Base-by-base conservation (phyloP, 768 basidiomycete genomes). In the Mrakia frigida region DNA sequence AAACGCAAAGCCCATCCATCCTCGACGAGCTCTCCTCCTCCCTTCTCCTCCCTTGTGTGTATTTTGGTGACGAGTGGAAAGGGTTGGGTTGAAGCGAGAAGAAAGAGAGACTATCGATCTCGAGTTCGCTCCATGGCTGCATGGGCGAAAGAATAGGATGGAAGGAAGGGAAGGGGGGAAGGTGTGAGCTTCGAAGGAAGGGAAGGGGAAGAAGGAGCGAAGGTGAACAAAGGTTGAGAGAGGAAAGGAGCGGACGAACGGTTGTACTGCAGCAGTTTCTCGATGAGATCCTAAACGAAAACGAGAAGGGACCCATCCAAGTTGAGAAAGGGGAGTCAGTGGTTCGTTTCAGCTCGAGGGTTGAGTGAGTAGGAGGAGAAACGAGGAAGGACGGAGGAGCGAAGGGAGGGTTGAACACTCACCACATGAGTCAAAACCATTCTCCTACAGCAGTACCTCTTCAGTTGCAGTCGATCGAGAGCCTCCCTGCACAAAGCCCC, bases 251-350 rank as follows among this genome's bases (percentile, higher is more conserved):
- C 25, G 23, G 23, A 86, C 91, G 41, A 39, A 74, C 65, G 74
- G 74, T 74, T 74, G 74, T 74, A 98, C 81, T 96, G 93, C 33
- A 98, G 86, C 25, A 98, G 87, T 84, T 98, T 98, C 85, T 98
- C 96, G 80, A 98, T 98, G 79, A 98, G 87, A 84, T 98, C 96
- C 96, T 84, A 75, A n/a, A n/a, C n/a, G n/a, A n/a, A n/a, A n/a
- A n/a, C n/a, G n/a, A n/a, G n/a, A n/a, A n/a, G n/a, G n/a, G n/a
- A n/a, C n/a, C n/a, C n/a, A n/a, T n/a, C n/a, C n/a, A n/a, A n/a
- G n/a, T n/a, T n/a, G n/a, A n/a, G n/a, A 59, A 72, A 7, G 37
- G 14, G 70, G 28, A 39, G 18, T 2, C 31, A 61, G 71, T 1
- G 41, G 56, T 25, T 13, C 10, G 43, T 43, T 6, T 43, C 11